Evolutionary conservation across 768 basidiomycete genomes (phyloP), one percentile per base, ranked within the genome.

Genomic region (Naematelia encephala): DNA sequence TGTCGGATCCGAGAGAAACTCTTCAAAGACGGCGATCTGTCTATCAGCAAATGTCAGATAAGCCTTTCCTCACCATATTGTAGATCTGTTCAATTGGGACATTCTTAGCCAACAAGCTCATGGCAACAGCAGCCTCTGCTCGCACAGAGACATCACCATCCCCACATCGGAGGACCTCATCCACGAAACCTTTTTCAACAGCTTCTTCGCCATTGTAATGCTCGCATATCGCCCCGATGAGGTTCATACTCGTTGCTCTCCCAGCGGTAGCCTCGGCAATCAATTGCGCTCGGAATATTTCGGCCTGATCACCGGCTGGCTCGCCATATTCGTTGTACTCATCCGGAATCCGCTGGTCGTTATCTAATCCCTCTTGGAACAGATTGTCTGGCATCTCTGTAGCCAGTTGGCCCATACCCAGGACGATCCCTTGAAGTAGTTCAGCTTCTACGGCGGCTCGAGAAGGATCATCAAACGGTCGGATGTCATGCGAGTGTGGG

Each of bases 241-340:
- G 79, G 72, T 89, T 90, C 91, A 96, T 91, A 68, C 90, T 90
- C 3, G 90, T 89, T 50, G 94, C 80, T 57, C 91, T 83, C 4
- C 93, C 93, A 19, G 91, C 82, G 3, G 88, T 85, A 13, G 87
- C 89, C 72, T 93, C 90, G 64, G 90, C 84, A 27, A 78, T 79
- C 14, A 77, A 50, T 51, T 77, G 74, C 42, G 58, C 59, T 25
- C 73, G 64, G 55, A 71, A 72, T 10, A 63, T 57, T 26, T 61
- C 62, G 12, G 60, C 60, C 48, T 54, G 48, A 13, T 61, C 63
- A 14, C 45, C 22, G 19, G 12, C 51, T 4, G 29, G 19, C 19
- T 52, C 51, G 29, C 25, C 28, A 4, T 25, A 11, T 47, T 47
- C 8, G 34, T 39, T 39, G 19, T 64, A 58, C 1, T 23, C 10